Evolutionary conservation across 139 green algal species (phyloP).

Genomic region (Coccomyxa sp.): DNA sequence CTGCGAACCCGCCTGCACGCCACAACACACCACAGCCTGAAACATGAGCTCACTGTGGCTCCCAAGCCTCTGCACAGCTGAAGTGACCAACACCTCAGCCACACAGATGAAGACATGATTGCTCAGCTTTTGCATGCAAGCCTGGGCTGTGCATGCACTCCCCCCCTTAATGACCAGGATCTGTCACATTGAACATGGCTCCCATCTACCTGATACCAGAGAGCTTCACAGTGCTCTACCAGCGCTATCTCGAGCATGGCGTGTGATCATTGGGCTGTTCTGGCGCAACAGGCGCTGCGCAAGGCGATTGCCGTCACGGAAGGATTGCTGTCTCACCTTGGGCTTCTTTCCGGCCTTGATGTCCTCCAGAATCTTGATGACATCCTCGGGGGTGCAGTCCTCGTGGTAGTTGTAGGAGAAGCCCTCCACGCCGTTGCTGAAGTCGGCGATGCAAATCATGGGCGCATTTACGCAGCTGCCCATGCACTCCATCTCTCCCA

Average conservation of each 20-base stretch:
- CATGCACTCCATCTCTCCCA: slow-evolving; percentile 99
- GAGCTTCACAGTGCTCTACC: not conserved
- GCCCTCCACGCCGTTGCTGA: slow-evolving; percentile 71
- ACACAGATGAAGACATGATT: too few species aligned
- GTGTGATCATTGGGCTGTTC: not conserved
- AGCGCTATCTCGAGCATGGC: not conserved
- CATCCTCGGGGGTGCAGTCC: slow-evolving; percentile 86
- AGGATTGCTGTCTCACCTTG: slow-evolving; percentile 19
- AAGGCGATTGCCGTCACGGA: not conserved
- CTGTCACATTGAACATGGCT: too few species aligned
- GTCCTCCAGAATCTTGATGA: slow-evolving; percentile 71
- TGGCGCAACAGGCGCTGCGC: not conserved
- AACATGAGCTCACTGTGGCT: not conserved
- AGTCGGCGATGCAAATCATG: slow-evolving; percentile 96
- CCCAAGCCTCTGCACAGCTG: too few species aligned
- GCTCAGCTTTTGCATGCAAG: too few species aligned
- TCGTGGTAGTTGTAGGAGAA: slow-evolving; percentile 95
- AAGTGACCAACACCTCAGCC: too few species aligned
- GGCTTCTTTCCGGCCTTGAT: slow-evolving; percentile 72
- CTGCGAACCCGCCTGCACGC: slow-evolving; percentile 63
- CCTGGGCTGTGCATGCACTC: too few species aligned
- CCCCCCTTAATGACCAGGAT: too few species aligned
- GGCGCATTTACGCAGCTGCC: slow-evolving; percentile 97
- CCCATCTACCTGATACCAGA: too few species aligned
- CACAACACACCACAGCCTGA: not conserved